These are phyloP conservation scores for Albifimbria verrucaria DNA, from an alignment of 2,329 filamentous ascomycete species.

Conservation along the genomic window DNA sequence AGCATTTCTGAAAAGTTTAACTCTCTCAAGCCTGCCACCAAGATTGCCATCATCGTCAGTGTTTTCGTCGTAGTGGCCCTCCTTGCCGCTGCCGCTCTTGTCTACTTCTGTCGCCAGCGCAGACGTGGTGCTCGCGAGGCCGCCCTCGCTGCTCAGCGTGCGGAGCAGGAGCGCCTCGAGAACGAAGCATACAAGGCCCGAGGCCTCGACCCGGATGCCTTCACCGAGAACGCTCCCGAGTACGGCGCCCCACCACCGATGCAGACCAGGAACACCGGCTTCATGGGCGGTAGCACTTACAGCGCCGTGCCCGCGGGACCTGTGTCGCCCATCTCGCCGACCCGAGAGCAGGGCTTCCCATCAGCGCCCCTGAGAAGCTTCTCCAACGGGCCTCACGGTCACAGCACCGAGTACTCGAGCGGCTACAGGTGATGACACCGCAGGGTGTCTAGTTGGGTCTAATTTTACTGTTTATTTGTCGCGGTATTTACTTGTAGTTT, in stretches of 20 bases:
- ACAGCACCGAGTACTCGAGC: not conserved
- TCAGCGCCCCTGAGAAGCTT: not conserved
- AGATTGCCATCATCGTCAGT: slow-evolving; percentile 47
- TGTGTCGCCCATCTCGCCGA: not conserved
- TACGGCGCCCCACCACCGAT: slow-evolving; percentile 9
- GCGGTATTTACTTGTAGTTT: not conserved
- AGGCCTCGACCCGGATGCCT: slow-evolving; percentile 46
- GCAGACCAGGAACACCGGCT: not conserved
- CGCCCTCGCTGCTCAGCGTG: slow-evolving; percentile 38
- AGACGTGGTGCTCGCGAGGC: slow-evolving; percentile 50
- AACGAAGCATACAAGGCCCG: slow-evolving; percentile 45
- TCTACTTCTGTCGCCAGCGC: slow-evolving; percentile 56
- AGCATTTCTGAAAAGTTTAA: slow-evolving; percentile 52
- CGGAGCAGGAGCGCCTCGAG: slow-evolving; percentile 47
- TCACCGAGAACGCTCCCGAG: slow-evolving; percentile 25
- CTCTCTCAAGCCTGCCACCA: slow-evolving; percentile 45
- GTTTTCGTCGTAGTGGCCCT: slow-evolving; percentile 41
- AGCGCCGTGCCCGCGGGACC: slow-evolving; percentile 5
- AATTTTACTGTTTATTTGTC: not conserved
- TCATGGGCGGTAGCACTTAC: slow-evolving; percentile 4
- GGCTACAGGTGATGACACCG: not conserved
- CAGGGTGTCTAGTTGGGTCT: not conserved
- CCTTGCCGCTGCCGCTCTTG: slow-evolving; percentile 34
- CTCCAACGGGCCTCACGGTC: not conserved
- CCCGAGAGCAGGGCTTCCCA: not conserved